Conservation (phyloP, 2,329 filamentous ascomycete genomes). For the Phyllosticta citribraziliensis region DNA sequence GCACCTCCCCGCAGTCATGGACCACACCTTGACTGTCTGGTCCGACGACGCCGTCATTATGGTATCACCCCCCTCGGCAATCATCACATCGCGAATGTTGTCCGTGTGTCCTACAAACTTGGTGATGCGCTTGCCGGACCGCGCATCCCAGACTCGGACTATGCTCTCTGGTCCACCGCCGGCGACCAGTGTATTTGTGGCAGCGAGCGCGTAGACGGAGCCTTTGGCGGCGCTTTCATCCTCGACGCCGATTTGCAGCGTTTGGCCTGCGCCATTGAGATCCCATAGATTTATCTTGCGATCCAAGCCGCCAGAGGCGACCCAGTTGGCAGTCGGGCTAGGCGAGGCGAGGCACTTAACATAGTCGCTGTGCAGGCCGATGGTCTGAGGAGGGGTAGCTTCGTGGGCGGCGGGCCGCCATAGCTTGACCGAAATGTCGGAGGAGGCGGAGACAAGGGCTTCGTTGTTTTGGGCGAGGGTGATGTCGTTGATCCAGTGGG, state of each 20-base stretch:
- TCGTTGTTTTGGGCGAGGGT: constrained; percentile 67
- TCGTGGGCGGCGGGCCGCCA: constrained; percentile 68
- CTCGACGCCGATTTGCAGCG: constrained; percentile 76
- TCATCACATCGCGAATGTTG: constrained; percentile 81
- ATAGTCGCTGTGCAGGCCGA: constrained; percentile 91
- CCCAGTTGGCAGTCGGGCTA: constrained; percentile 62
- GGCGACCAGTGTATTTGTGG: constrained; percentile 70
- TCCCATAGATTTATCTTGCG: constrained; percentile 92
- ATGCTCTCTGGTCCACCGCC: constrained; percentile 92
- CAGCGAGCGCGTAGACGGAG: constrained; percentile 84
- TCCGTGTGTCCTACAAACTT: constrained; percentile 96
- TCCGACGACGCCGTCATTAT: constrained; percentile 93
- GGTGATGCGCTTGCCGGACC: constrained; percentile 79
- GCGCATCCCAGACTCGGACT: constrained; percentile 83
- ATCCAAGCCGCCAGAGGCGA: constrained; percentile 88
- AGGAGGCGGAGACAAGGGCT: constrained; percentile 79
- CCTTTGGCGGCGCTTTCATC: constrained; percentile 76
- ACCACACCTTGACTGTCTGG: constrained; percentile 97
- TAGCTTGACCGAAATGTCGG: constrained; percentile 86
- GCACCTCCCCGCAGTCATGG: constrained; percentile 84
- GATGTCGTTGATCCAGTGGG: constrained; percentile 94
- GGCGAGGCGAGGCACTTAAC: constrained; percentile 88
- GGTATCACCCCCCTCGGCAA: constrained; percentile 80
- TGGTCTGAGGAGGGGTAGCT: constrained; percentile 59
- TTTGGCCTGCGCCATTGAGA: constrained; percentile 75